A percentile compares a stretch with the other conserved stretches of the same genome.
phyloP scores from a whole-genome alignment of 331 rosid genomes.

The Cydonia oblonga region DNA sequence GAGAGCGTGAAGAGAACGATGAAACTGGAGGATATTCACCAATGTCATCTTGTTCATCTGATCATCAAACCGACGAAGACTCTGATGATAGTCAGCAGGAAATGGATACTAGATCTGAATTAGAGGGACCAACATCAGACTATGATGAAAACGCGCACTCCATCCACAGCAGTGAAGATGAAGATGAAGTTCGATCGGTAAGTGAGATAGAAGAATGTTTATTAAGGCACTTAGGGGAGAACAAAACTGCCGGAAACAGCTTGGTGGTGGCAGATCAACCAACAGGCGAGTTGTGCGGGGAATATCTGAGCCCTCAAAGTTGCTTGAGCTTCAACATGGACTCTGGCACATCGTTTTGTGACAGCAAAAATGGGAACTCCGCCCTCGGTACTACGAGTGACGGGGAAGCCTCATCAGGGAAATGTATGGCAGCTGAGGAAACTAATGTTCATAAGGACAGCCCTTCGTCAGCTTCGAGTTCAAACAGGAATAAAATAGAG shows the following conservation, averaged over 20 bases:
- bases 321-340: slow-evolving; percentile 21
- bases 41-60: slow-evolving; percentile 56
- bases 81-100: slow-evolving; percentile 54
- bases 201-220: slow-evolving; percentile 63
- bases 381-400: slow-evolving; percentile 25
- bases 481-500: slow-evolving; percentile 27
- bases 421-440: slow-evolving; percentile 17
- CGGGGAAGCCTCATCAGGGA: slow-evolving; percentile 27
- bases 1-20: slow-evolving; percentile 65
- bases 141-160: slow-evolving; percentile 30
- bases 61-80: slow-evolving; percentile 47
- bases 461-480: slow-evolving; percentile 21
- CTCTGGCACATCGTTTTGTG: neutral
- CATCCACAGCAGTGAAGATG: slow-evolving; percentile 43
- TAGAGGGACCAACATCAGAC: slow-evolving; percentile 37
- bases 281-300: slow-evolving; percentile 15
- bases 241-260: slow-evolving; percentile 15
- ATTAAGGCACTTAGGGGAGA: slow-evolving; percentile 42
- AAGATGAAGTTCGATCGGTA: slow-evolving; percentile 24
- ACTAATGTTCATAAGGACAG: slow-evolving; percentile 20
- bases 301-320: slow-evolving; percentile 31
- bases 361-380: slow-evolving; percentile 21
- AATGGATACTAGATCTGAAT: slow-evolving; percentile 53
- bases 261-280: slow-evolving; percentile 19
- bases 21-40: slow-evolving; percentile 53